Percentiles rank a stretch among this genome's conserved stretches.
phyloP scores from a whole-genome alignment of 306 rosid species.

The Pterocarpus macrocarpus region DNA sequence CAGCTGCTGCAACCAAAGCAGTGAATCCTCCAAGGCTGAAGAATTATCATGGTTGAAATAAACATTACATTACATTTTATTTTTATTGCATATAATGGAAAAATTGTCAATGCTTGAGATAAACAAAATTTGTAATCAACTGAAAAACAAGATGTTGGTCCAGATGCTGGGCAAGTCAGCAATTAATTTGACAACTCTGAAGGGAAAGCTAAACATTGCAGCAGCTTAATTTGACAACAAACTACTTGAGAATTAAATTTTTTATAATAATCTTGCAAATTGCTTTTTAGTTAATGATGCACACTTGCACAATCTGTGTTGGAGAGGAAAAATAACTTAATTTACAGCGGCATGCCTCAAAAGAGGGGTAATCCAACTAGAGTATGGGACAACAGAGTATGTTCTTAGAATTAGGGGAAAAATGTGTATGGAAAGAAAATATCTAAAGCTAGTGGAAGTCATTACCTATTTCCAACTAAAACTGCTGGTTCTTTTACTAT shows the following conservation, averaged over 20 bases:
- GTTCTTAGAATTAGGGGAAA: constrained; percentile 21
- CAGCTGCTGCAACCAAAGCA: constrained; percentile 84
- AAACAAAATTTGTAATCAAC: constrained; percentile 6
- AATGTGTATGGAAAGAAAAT: not conserved
- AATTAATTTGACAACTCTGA: constrained; percentile 10
- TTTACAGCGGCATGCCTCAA: constrained; percentile 4
- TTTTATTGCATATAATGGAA: not conserved
- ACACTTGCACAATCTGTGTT: not conserved
- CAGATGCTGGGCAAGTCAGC: constrained; percentile 2
- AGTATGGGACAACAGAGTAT: not conserved
- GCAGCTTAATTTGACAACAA: constrained; percentile 22
- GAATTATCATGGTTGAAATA: constrained; percentile 42
- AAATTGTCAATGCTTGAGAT: not conserved
- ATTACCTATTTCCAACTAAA: constrained; percentile 89
- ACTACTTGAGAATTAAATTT: constrained; percentile 6
- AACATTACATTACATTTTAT: constrained; percentile 20
- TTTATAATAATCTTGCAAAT: not conserved
- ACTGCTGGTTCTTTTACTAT: constrained; percentile 89
- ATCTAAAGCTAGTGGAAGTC: constrained; percentile 4
- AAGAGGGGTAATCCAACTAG: constrained; percentile 24
- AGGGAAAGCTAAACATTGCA: not conserved
- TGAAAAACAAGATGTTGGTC: constrained; percentile 10
- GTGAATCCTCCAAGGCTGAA: constrained; percentile 98
- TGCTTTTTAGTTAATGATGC: not conserved
- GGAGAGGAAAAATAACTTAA: constrained; percentile 11